phyloP scores from a whole-genome alignment of 441 rosid species.

The Theobroma grandiflorum region DNA sequence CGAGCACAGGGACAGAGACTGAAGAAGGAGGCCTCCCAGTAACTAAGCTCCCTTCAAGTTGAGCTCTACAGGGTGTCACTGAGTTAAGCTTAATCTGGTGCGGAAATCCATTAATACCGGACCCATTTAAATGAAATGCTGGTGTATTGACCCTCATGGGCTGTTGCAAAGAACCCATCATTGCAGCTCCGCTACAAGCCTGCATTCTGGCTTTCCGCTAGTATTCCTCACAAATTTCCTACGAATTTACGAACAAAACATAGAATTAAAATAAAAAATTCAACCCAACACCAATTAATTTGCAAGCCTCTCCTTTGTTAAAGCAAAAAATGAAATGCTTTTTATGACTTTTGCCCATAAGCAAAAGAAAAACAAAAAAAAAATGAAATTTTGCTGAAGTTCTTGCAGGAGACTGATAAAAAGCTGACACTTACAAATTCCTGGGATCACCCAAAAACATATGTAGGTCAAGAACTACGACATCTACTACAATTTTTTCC shows the following conservation, averaged over 20 bases:
- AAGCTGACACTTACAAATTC: background rate
- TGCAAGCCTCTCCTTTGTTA: background rate
- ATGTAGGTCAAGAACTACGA: background rate
- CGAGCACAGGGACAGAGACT: conserved; percentile 58
- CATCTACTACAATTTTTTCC: background rate
- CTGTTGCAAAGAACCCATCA: conserved; percentile 65
- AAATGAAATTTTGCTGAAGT: background rate
- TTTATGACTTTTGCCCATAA: background rate
- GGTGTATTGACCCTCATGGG: conserved; percentile 48
- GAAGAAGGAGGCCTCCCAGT: conserved; percentile 58
- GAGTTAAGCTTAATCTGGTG: conserved; percentile 49
- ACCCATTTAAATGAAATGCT: conserved; percentile 37
- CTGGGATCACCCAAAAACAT: background rate
- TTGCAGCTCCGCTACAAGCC: conserved; percentile 55
- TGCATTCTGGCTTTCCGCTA: conserved; percentile 44
- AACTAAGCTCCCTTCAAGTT: conserved; percentile 53
- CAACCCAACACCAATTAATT: background rate
- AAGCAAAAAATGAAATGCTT: background rate
- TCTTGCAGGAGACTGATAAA: background rate
- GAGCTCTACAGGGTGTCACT: conserved; percentile 47
- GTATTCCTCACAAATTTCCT: conserved; percentile 12
- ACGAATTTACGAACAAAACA: background rate
- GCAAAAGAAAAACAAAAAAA: background rate
- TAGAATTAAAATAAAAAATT: background rate
- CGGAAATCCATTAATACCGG: conserved; percentile 41